phyloP scores from a whole-genome alignment of 192 early-diverging fungal genomes.

The Backusella westeae region DNA sequence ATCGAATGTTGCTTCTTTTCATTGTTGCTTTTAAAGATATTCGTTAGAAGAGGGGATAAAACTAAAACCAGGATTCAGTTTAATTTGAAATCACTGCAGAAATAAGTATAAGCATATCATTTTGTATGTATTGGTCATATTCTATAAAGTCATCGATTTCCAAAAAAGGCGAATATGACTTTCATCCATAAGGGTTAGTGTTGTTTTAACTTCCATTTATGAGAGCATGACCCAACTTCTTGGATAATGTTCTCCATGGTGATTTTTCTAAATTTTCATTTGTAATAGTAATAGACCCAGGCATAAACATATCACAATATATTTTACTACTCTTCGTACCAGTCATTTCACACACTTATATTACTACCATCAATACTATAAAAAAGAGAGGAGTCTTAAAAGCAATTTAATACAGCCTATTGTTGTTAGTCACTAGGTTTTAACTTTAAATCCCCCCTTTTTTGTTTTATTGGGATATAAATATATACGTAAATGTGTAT shows the following conservation, averaged over 20 bases:
- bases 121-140: not conserved
- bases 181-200: not conserved
- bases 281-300: not conserved
- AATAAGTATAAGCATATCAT: not conserved
- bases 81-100: slow-evolving; percentile 2
- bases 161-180: not conserved
- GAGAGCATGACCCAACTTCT: not conserved
- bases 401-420: not conserved
- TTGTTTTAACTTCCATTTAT: not conserved
- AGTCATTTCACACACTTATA: not conserved
- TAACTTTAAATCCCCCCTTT: not conserved
- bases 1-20: not conserved
- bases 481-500: not conserved
- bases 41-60: not conserved
- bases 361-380: not conserved
- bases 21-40: not conserved
- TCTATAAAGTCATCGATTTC: not conserved
- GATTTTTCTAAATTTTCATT: not conserved
- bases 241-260: not conserved
- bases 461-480: not conserved
- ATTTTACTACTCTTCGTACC: not conserved
- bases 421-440: not conserved
- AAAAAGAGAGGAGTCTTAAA: not conserved
- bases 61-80: not conserved
- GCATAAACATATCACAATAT: not conserved